phyloP scores from a whole-genome alignment of 192 early-diverging fungal species.

The Phycomyces blakesleeanus region DNA sequence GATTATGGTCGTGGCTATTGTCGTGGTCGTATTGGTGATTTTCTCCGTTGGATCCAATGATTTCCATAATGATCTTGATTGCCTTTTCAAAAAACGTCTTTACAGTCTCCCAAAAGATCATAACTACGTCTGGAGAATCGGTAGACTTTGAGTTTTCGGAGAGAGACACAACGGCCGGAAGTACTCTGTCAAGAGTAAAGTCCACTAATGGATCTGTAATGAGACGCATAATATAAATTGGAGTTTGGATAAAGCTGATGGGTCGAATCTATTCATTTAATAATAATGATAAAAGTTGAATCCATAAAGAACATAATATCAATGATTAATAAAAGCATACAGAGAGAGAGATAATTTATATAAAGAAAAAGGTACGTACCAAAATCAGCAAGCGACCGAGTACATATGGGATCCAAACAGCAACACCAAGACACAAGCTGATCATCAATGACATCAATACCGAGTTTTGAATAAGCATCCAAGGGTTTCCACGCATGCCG shows the following conservation, averaged over 20 bases:
- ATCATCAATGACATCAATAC: slow-evolving; percentile 75
- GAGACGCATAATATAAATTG: slow-evolving; percentile 52
- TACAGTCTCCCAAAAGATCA: slow-evolving; percentile 2
- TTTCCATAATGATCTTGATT: not conserved
- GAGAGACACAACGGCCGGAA: not conserved
- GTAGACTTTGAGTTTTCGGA: slow-evolving; percentile 6
- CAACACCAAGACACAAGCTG: slow-evolving; percentile 60
- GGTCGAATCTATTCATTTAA: slow-evolving; percentile 52
- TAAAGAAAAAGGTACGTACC: too few relatives aligned
- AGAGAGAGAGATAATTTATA: too few relatives aligned
- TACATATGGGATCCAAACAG: slow-evolving; percentile 74
- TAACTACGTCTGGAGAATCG: slow-evolving; percentile 13
- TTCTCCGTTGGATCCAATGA: too few relatives aligned
- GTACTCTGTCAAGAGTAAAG: slow-evolving; percentile 49
- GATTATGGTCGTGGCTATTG: too few relatives aligned
- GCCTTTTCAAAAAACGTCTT: slow-evolving; percentile 2
- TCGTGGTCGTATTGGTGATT: too few relatives aligned
- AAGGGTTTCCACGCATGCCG: slow-evolving; percentile 84
- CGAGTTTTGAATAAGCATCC: slow-evolving; percentile 77
- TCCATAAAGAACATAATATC: too few relatives aligned
- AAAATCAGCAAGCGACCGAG: slow-evolving; percentile 51
- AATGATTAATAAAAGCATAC: too few relatives aligned
- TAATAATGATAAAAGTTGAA: too few relatives aligned
- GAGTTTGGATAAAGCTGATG: slow-evolving; percentile 44
- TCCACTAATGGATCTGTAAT: slow-evolving; percentile 76